Conservation (phyloP, 1,284 basidiomycete species). For the Rhodotorula sp. region DNA sequence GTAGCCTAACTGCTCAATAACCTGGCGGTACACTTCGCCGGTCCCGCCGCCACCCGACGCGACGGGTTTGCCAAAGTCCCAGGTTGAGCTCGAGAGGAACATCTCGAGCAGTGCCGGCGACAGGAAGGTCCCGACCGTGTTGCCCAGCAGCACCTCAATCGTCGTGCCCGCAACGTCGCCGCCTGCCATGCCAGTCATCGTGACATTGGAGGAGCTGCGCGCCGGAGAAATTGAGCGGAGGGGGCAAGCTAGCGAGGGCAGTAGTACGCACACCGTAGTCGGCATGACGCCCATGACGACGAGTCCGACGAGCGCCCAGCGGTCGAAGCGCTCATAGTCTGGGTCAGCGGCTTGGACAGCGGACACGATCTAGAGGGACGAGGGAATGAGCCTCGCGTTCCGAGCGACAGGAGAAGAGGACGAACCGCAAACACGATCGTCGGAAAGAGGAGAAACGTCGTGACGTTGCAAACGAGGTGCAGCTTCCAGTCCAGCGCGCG, state of each 20-base stretch:
- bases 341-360: constrained; percentile 44
- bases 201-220: constrained; percentile 46
- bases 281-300: constrained; percentile 45
- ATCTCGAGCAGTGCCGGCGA: constrained; percentile 48
- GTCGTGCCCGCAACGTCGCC: constrained; percentile 49
- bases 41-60: constrained; percentile 45
- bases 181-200: constrained; percentile 49
- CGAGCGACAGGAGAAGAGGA: constrained; percentile 28
- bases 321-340: constrained; percentile 41
- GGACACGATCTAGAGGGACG: constrained; percentile 41
- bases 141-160: constrained; percentile 46
- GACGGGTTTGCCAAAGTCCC: constrained; percentile 47
- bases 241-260: background rate
- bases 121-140: constrained; percentile 48
- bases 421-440: constrained; percentile 44
- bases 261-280: constrained; percentile 40
- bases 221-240: background rate
- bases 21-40: constrained; percentile 46
- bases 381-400: background rate
- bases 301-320: constrained; percentile 46
- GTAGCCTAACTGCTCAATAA: constrained; percentile 48
- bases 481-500: constrained; percentile 46
- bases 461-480: constrained; percentile 47
- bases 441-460: constrained; percentile 49
- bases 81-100: constrained; percentile 44